Evolutionary conservation across 495 filamentous ascomycete genomes (phyloP).

Genomic region (Hyaloscypha hepaticicola): DNA sequence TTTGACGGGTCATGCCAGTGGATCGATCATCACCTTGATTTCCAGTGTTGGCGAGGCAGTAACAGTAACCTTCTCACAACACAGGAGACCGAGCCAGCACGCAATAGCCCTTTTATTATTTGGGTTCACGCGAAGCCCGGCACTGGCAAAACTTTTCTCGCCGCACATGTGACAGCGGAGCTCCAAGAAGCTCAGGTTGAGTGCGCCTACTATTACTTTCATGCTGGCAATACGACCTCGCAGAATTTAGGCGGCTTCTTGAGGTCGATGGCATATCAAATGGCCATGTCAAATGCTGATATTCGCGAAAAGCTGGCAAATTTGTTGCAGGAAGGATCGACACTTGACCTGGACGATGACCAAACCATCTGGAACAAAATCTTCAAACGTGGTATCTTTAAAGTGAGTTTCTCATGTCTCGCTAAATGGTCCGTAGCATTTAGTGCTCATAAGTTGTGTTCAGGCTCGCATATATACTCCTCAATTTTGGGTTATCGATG

Average conservation of each 20-base stretch:
- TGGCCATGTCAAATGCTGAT: slow-evolving; percentile 16
- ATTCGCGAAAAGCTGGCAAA: slow-evolving; percentile 3
- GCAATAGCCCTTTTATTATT: not conserved
- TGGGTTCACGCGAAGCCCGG: slow-evolving; percentile 37
- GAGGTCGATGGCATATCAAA: slow-evolving; percentile 37
- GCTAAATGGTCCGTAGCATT: too few relatives aligned
- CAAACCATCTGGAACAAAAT: slow-evolving; percentile 26
- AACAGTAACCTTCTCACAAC: not conserved
- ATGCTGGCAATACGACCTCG: slow-evolving; percentile 29
- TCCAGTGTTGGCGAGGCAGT: not conserved
- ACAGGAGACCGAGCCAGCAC: too few relatives aligned
- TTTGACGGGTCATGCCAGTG: slow-evolving; percentile 8
- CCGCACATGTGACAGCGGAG: slow-evolving; percentile 36
- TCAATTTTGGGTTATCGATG: slow-evolving; percentile 29
- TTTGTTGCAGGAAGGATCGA: not conserved
- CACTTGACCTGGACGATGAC: slow-evolving; percentile 15
- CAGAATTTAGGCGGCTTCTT: slow-evolving; percentile 26
- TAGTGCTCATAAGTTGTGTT: too few relatives aligned
- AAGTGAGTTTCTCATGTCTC: not conserved
- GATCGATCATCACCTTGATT: too few relatives aligned
- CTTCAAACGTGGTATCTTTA: slow-evolving; percentile 21
- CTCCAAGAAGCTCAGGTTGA: slow-evolving; percentile 24
- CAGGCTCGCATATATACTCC: too few relatives aligned
- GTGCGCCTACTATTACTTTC: slow-evolving; percentile 41
- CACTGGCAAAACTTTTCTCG: slow-evolving; percentile 40